Base-by-base conservation (phyloP, 2,329 filamentous ascomycete genomes). In the Intubia oerlemansii region DNA sequence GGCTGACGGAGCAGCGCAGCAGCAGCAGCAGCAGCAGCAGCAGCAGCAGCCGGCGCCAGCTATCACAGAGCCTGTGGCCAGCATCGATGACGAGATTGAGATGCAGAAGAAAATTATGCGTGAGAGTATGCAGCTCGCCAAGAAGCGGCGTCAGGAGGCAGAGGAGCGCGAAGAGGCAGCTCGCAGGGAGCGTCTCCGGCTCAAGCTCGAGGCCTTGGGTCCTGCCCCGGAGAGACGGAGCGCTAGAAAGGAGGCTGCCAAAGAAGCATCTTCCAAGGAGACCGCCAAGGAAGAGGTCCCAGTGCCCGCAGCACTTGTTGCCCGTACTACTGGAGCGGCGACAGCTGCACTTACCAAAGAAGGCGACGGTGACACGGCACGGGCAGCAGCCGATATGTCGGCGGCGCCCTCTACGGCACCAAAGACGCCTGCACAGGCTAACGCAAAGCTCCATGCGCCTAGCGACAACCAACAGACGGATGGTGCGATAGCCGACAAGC, bases 91-190 rank as follows among this genome's bases (percentile, higher is more conserved):
- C 22, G 69, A 76, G 33, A 59, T 59, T 37, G 69, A 57, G 46
- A 65, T 53, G 42, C 75, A 66, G 51, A 76, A 56, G 60, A 77
- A 59, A 50, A 62, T 79, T 14, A 82, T 84, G 75, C 62, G 62
- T 21, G 70, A 79, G 40, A 66, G 66, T 22, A 59, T 70, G 6
- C 74, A 82, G 41, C 53, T 68, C 29, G 75, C 74, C 13, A 69
- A 72, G 42, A 71, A 75, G 42, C 61, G 73, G 32, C 58, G 67
- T 27, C 53, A 67, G 34, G 73, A 77, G 33, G 64, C 81, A 45
- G 71, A 75, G 40, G 70, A 63, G 13, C 62, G 58, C n/a, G 72
- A 78, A 41, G 74, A 80, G 42, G 72, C 68, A n/a, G 77, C 66
- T 12, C 65, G 60, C 34, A 62, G 66, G 40, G 74, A 79, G 42